These are phyloP conservation scores for Schizopora paradoxa DNA, from an alignment of 1,284 basidiomycete species.

Conservation along the genomic window DNA sequence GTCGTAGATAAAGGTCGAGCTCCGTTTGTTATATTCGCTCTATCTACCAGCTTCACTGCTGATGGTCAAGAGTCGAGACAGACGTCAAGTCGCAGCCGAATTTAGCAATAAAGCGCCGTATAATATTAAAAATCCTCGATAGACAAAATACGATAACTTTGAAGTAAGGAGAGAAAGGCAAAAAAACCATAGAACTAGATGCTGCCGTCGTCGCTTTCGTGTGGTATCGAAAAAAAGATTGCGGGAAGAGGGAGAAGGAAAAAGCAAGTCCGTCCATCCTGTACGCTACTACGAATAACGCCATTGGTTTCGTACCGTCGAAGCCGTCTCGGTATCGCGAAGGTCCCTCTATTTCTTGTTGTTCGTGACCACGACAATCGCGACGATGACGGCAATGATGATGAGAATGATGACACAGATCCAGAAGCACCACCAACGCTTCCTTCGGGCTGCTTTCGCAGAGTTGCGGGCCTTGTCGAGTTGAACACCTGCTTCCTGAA, in stretches of 20 bases:
- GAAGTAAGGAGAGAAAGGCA: no score
- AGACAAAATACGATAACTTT: no score
- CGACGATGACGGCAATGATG: slow-evolving; percentile 60
- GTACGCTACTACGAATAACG: background rate
- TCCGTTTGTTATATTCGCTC: no score
- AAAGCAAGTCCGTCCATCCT: slow-evolving; percentile 1
- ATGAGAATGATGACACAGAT: slow-evolving; percentile 59
- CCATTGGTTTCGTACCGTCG: slow-evolving; percentile 23
- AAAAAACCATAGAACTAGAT: no score
- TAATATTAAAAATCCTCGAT: no score
- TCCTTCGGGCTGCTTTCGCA: slow-evolving; percentile 86
- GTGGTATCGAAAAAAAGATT: background rate
- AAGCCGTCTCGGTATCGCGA: slow-evolving; percentile 20
- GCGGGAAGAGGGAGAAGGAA: background rate
- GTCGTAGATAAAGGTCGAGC: no score
- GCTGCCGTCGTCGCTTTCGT: no score
- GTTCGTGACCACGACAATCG: slow-evolving; percentile 39
- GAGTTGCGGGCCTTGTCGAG: slow-evolving; percentile 83
- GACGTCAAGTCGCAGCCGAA: no score
- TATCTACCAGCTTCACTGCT: no score
- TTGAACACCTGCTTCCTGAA: slow-evolving; percentile 80
- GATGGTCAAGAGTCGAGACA: no score
- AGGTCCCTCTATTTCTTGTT: no score
- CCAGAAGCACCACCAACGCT: slow-evolving; percentile 90
- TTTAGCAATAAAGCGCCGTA: no score